These are phyloP conservation scores for Pulveroboletus sp. DNA, from an alignment of 768 basidiomycete genomes.

Conservation along the genomic window DNA sequence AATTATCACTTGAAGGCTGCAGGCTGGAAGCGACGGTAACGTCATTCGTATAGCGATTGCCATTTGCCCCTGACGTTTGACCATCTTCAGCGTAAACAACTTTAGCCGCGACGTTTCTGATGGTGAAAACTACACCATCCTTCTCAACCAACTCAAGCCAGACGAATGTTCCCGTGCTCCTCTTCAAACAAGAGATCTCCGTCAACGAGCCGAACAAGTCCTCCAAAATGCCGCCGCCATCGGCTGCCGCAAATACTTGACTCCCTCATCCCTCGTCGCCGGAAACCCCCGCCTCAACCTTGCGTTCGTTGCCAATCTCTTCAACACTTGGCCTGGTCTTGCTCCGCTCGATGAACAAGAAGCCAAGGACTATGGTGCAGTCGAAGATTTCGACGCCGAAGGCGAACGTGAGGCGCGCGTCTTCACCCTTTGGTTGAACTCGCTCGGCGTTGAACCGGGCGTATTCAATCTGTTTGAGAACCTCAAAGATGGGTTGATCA, in stretches of 20 bases:
- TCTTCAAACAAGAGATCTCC: constrained; percentile 77
- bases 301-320: constrained; percentile 96
- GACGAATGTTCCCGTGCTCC: constrained; percentile 89
- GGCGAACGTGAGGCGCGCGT: constrained; percentile 97
- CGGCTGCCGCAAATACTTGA: constrained; percentile 93
- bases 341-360: constrained; percentile 93
- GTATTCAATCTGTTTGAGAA: constrained; percentile 98
- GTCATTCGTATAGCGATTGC: neutral
- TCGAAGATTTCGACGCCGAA: constrained; percentile 98
- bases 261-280: constrained; percentile 82
- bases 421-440: constrained; percentile 98
- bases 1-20: constrained; percentile 98
- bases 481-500: constrained; percentile 83
- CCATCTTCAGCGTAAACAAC: constrained; percentile 77
- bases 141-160: constrained; percentile 94
- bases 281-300: constrained; percentile 98
- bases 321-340: constrained; percentile 96
- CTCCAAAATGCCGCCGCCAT: constrained; percentile 92
- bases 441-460: constrained; percentile 90
- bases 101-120: constrained; percentile 97
- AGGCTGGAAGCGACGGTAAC: constrained; percentile 79
- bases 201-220: constrained; percentile 86
- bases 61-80: neutral
- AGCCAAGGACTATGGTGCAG: constrained; percentile 79
- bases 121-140: constrained; percentile 95